Base-by-base conservation (phyloP, 2,329 filamentous ascomycete species). In the Clonostachys rhizophaga region DNA sequence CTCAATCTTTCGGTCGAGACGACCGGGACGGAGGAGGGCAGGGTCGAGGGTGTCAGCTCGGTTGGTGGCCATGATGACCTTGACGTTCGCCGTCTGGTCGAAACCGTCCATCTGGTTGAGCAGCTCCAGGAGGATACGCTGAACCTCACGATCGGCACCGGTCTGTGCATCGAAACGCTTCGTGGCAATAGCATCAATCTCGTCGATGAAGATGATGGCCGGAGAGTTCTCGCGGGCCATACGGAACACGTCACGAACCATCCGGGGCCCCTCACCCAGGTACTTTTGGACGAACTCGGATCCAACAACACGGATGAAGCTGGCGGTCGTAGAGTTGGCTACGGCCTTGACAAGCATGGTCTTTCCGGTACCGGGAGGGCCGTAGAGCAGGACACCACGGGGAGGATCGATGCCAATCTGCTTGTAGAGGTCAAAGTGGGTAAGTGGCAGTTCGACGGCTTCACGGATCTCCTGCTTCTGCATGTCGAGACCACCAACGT, bases 91-190 rank as follows among this genome's bases (percentile, higher is more conserved):
- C 1, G 91, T 96, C 71, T 99, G 94, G 68, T 99, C 94, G 75
- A 99, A 99, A 55, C 94, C 94, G 66, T 99, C 94, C 94, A 99
- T 99, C 72, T 99, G 94, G 74, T 99, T 99, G 54, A 99, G 85
- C 56, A 99, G 76, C 69, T 99, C 94, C 50, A 99, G 85, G 50
- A 99, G 77, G 62, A 99, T 99, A 79, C 94, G 92, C 75, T 99
- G 94, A 14, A 99, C 94, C 71, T 99, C 94, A 72, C 94, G 84
- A 65, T 99, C 94, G 55, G 94, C 94, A 67, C 94, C 94, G 5
- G 94, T 99, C 71, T 99, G 94, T 20, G 94, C 94, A 65, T 99
- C 94, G 71, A 99, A 99, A 68, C 94, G 92, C 76, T 99, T 99
- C 39, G 94, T 99, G 51, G 94, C 94, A 60, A 99, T 97, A 53